phyloP scores from a whole-genome alignment of 495 filamentous ascomycete genomes.

The Xylaria scruposa region DNA sequence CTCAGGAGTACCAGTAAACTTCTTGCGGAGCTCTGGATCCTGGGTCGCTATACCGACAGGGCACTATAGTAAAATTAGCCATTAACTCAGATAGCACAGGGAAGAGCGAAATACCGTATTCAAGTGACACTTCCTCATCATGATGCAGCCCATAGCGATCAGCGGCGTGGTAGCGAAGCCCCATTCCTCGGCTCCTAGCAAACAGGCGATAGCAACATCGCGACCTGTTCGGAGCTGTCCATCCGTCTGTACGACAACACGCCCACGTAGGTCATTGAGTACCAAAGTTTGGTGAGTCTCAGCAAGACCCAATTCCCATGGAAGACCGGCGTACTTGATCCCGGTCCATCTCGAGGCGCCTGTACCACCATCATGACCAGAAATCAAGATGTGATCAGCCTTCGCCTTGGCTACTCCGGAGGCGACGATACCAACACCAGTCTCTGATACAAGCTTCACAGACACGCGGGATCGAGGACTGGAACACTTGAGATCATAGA shows the following conservation, averaged over 20 bases:
- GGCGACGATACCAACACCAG: slow-evolving; percentile 96
- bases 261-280: slow-evolving; percentile 94
- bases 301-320: slow-evolving; percentile 97
- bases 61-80: slow-evolving; percentile 56
- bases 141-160: slow-evolving; percentile 97
- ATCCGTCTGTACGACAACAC: slow-evolving; percentile 97
- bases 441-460: slow-evolving; percentile 98
- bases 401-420: slow-evolving; percentile 99
- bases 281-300: slow-evolving; percentile 99
- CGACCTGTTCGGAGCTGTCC: slow-evolving; percentile 94
- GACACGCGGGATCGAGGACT: slow-evolving; percentile 96
- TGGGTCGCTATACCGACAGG: slow-evolving; percentile 98
- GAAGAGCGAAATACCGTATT: slow-evolving; percentile 18
- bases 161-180: slow-evolving; percentile 97
- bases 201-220: slow-evolving; percentile 94
- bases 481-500: slow-evolving; percentile 98
- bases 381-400: slow-evolving; percentile 97
- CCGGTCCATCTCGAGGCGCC: slow-evolving; percentile 98
- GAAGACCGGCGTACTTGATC: slow-evolving; percentile 98
- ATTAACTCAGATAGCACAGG: not conserved
- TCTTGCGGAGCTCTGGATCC: slow-evolving; percentile 92
- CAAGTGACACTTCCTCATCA: slow-evolving; percentile 79
- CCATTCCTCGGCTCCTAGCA: slow-evolving; percentile 97
- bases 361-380: slow-evolving; percentile 97
- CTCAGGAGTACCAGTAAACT: slow-evolving; percentile 93